Evolutionary conservation across 331 rosid genomes (phyloP).

Genomic region (Cydonia oblonga): DNA sequence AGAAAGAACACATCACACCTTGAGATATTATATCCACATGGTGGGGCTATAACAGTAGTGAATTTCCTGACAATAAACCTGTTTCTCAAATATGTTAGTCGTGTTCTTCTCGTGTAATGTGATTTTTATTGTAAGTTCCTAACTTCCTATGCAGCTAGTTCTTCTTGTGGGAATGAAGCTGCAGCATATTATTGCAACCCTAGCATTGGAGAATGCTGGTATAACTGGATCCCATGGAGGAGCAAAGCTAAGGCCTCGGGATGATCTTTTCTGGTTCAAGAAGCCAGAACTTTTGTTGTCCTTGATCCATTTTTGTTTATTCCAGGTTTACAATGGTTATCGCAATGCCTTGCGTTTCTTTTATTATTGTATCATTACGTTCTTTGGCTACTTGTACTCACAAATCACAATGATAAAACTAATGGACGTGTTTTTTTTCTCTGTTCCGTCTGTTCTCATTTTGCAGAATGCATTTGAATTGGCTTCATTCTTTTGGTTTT

Average conservation of each 20-base stretch:
- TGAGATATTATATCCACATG: neutral
- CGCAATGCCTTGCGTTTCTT: neutral
- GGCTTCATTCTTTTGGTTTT: slow-evolving; percentile 98
- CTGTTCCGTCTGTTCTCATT: neutral
- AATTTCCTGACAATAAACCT: neutral
- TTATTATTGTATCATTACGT: neutral
- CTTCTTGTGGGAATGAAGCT: slow-evolving; percentile 85
- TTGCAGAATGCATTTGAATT: slow-evolving; percentile 90
- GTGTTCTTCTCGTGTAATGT: neutral
- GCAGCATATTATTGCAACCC: slow-evolving; percentile 84
- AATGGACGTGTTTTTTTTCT: neutral
- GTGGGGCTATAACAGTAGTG: neutral
- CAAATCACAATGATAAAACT: neutral
- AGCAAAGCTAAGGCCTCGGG: slow-evolving; percentile 75
- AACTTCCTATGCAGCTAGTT: slow-evolving; percentile 48
- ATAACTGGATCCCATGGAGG: slow-evolving; percentile 41
- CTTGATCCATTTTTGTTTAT: slow-evolving; percentile 86
- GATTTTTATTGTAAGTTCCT: slow-evolving; percentile 11
- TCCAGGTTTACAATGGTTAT: slow-evolving; percentile 52
- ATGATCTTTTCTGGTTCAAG: slow-evolving; percentile 96
- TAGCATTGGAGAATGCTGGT: slow-evolving; percentile 87
- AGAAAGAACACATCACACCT: too few species aligned
- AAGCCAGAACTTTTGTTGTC: slow-evolving; percentile 78
- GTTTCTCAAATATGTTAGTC: neutral
- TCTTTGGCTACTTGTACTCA: neutral